Conservation (phyloP, 176 grass and related monocot genomes). For the Oryza meridionalis region DNA sequence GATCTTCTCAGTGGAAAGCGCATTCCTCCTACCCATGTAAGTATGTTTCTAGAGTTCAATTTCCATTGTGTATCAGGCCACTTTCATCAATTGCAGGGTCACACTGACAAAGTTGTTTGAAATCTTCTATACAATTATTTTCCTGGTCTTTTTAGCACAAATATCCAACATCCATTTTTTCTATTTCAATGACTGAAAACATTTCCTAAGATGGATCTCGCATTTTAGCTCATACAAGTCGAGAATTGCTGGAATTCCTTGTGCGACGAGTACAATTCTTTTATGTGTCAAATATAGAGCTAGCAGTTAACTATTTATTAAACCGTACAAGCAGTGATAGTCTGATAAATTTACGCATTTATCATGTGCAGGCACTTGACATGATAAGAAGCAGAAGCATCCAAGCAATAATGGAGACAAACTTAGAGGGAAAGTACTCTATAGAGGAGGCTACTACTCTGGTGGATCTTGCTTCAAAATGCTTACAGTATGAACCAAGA, state of each 20-base stretch:
- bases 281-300: neutral
- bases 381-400: constrained; percentile 85
- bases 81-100: constrained; percentile 17
- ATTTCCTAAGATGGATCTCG: constrained; percentile 26
- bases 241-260: constrained; percentile 1
- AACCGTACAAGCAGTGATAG: constrained; percentile 22
- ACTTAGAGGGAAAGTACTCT: constrained; percentile 90
- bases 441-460: constrained; percentile 81
- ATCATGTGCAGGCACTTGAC: constrained; percentile 72
- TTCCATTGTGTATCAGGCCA: neutral
- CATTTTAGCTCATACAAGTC: constrained; percentile 15
- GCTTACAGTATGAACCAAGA: constrained; percentile 87
- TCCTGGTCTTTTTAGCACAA: constrained; percentile 1
- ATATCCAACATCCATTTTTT: neutral
- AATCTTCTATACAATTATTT: neutral
- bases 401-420: constrained; percentile 83
- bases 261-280: neutral
- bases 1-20: constrained; percentile 96
- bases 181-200: neutral
- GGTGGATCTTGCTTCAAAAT: constrained; percentile 84
- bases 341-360: neutral
- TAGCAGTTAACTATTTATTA: neutral
- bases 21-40: constrained; percentile 94
- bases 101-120: neutral
- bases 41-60: constrained; percentile 22